phyloP scores from a whole-genome alignment of 208 protist genomes.

The Leishmania tropica region DNA sequence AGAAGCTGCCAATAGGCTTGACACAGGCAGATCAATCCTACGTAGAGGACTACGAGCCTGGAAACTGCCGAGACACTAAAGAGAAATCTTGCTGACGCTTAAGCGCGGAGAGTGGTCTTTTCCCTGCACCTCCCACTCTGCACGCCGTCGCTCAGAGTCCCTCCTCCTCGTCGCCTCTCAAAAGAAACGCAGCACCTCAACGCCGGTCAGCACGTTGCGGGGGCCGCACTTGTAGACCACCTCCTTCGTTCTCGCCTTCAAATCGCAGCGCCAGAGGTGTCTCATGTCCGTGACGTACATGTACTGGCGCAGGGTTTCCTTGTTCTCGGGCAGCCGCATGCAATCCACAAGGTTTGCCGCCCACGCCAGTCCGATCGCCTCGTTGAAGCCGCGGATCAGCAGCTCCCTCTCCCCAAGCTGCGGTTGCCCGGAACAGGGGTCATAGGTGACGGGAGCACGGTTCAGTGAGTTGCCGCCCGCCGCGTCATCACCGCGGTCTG shows the following conservation, averaged over 20 bases:
- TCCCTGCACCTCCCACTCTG: too few relatives aligned
- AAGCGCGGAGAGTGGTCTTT: too few relatives aligned
- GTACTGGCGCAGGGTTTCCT: slow-evolving; percentile 29
- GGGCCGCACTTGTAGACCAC: slow-evolving; percentile 22
- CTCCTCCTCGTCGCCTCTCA: not conserved
- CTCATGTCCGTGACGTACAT: slow-evolving; percentile 47
- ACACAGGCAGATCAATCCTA: not conserved
- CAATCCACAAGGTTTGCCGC: slow-evolving; percentile 26
- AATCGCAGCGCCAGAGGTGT: slow-evolving; percentile 40
- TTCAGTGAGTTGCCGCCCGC: slow-evolving; percentile 47
- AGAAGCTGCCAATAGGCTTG: not conserved
- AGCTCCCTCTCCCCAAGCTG: slow-evolving; percentile 33
- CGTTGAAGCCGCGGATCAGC: slow-evolving; percentile 39
- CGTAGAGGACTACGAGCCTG: not conserved
- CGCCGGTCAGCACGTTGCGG: slow-evolving; percentile 28
- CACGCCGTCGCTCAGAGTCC: not conserved
- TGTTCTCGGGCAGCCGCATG: slow-evolving; percentile 3
- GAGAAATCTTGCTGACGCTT: not conserved
- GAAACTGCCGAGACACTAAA: not conserved
- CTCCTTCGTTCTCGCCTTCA: slow-evolving; percentile 32
- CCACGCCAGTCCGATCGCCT: slow-evolving; percentile 49
- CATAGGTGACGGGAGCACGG: slow-evolving; percentile 30
- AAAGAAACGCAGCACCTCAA: slow-evolving; percentile 33
- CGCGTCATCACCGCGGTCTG: slow-evolving; percentile 38
- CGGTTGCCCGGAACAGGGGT: slow-evolving; percentile 16